Evolutionary conservation across 2,329 filamentous ascomycete genomes (phyloP).

Genomic region (Alternaria conjuncta): DNA sequence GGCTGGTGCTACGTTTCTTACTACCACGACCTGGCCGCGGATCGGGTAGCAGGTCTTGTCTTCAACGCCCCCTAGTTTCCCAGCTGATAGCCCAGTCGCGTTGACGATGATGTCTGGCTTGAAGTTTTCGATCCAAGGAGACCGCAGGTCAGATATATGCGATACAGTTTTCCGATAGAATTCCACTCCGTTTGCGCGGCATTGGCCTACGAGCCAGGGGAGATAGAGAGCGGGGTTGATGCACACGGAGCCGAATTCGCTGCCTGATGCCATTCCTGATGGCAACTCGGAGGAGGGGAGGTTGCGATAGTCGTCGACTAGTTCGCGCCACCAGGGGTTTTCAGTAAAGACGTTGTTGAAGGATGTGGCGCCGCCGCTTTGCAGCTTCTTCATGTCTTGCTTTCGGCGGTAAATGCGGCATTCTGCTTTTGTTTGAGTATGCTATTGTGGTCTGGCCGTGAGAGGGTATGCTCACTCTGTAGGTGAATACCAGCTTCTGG

Average conservation of each 20-base stretch:
- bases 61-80: conserved; percentile 77
- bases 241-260: conserved; percentile 80
- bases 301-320: conserved; percentile 5
- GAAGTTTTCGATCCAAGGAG: conserved; percentile 60
- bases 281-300: conserved; percentile 63
- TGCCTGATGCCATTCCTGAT: conserved; percentile 70
- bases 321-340: conserved; percentile 68
- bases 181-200: conserved; percentile 72
- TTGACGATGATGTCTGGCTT: conserved; percentile 77
- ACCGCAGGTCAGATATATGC: conserved; percentile 73
- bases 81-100: conserved; percentile 77
- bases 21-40: conserved; percentile 81
- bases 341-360: neutral
- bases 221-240: conserved; percentile 90
- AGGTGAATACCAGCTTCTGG: conserved; percentile 82
- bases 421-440: neutral
- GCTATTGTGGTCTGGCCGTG: neutral
- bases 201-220: conserved; percentile 81
- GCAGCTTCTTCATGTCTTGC: conserved; percentile 51
- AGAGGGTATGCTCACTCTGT: conserved; percentile 57
- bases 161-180: conserved; percentile 52
- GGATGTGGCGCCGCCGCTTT: conserved; percentile 59
- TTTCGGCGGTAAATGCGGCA: neutral
- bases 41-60: conserved; percentile 75
- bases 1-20: conserved; percentile 74